phyloP scores from a whole-genome alignment of 1,284 basidiomycete genomes.

The Apiotrichum montevideense region DNA sequence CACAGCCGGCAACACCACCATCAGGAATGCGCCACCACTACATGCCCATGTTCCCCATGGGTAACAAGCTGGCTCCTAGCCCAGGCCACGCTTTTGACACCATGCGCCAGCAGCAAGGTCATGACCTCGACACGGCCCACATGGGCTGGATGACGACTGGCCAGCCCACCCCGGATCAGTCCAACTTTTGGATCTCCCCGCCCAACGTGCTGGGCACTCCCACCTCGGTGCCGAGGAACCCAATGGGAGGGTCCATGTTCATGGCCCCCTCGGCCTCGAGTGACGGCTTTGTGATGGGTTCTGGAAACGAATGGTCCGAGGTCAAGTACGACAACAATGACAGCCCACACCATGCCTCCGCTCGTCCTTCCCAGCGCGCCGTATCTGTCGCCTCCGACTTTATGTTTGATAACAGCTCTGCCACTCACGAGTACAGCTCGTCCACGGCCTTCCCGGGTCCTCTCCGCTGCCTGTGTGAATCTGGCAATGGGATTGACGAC shows the following conservation, averaged over 20 bases:
- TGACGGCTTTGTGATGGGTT: background rate
- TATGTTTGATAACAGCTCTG: background rate
- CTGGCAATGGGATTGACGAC: background rate
- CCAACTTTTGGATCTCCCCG: too few species aligned
- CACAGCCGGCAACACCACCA: background rate
- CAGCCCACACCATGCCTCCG: background rate
- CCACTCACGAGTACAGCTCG: background rate
- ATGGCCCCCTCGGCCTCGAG: background rate
- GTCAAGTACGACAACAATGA: background rate
- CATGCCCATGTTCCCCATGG: background rate
- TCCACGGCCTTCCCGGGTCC: background rate
- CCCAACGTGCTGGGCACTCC: background rate
- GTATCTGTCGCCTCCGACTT: background rate
- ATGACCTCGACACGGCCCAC: background rate
- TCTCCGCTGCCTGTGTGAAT: background rate
- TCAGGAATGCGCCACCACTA: background rate
- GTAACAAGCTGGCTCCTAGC: background rate
- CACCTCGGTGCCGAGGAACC: background rate
- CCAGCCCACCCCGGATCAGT: too few species aligned
- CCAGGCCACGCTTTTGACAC: background rate
- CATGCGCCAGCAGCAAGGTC: background rate
- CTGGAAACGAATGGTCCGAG: background rate
- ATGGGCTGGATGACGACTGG: too few species aligned
- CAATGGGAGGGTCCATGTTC: background rate
- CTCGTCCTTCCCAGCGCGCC: background rate